Evolutionary conservation across 352 stramenopile species (phyloP).

Genomic region (Globisporangium apiculatum): DNA sequence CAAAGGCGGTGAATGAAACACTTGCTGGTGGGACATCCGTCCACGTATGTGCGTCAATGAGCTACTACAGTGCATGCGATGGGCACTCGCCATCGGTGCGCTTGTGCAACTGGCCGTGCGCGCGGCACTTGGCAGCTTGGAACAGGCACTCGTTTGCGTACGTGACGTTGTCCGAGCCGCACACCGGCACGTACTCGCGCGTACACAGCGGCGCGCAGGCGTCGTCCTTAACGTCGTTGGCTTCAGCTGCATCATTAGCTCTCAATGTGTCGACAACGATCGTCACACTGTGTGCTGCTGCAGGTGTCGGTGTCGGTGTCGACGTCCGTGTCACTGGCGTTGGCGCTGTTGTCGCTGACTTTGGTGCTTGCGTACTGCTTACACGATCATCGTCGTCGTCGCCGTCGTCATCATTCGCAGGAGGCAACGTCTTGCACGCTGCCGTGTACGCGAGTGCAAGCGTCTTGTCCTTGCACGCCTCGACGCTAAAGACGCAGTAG

Average conservation of each 20-base stretch:
- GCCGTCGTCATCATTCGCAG: conserved; percentile 5
- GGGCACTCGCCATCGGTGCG: conserved; percentile 3
- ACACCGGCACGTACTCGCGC: conserved; percentile 24
- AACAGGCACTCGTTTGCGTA: conserved; percentile 24
- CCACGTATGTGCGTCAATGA: background rate
- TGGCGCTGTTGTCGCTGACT: background rate
- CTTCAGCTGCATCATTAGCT: background rate
- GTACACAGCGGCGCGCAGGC: conserved; percentile 17
- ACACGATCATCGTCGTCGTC: background rate
- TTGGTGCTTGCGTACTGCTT: conserved; percentile 5
- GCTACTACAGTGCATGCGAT: background rate
- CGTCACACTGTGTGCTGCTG: no score
- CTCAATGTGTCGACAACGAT: background rate
- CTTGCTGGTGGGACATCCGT: no score
- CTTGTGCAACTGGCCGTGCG: conserved; percentile 9
- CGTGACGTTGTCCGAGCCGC: conserved; percentile 23
- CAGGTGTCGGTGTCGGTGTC: background rate
- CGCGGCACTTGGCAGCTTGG: conserved; percentile 14
- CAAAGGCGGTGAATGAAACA: no score
- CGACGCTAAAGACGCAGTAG: conserved; percentile 21
- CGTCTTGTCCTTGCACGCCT: conserved; percentile 15
- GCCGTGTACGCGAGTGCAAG: conserved; percentile 22
- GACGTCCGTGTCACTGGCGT: background rate
- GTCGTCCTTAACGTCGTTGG: background rate
- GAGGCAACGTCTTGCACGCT: conserved; percentile 9